Conservation (phyloP, 768 basidiomycete genomes). For the Auricularia sp. region DNA sequence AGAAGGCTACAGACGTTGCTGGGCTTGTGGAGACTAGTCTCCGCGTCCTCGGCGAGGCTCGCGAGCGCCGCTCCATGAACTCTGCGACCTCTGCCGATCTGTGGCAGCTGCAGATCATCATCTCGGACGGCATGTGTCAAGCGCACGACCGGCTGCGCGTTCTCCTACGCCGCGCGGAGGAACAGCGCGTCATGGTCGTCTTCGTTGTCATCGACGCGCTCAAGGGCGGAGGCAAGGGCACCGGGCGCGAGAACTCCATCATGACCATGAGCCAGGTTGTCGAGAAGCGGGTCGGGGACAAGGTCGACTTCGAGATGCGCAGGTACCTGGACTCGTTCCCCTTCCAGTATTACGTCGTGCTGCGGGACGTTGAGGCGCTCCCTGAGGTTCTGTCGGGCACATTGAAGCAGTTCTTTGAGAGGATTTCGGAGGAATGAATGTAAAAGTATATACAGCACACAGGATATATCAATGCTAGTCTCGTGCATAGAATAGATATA, state of each 20-base stretch:
- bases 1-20: conserved; percentile 80
- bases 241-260: conserved; percentile 57
- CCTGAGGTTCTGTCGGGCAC: conserved; percentile 85
- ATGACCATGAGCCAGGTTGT: conserved; percentile 87
- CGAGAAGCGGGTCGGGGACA: conserved; percentile 70
- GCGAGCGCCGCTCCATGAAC: conserved; percentile 48
- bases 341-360: conserved; percentile 94
- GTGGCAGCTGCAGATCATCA: conserved; percentile 97
- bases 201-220: conserved; percentile 78
- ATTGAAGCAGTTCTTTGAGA: conserved; percentile 85
- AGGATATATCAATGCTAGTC: neutral
- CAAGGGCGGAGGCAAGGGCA: conserved; percentile 7
- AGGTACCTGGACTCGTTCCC: conserved; percentile 95
- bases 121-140: conserved; percentile 98
- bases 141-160: conserved; percentile 81
- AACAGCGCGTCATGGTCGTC: conserved; percentile 88
- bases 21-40: conserved; percentile 74
- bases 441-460: neutral
- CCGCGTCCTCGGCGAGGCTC: conserved; percentile 60
- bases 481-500: too few species aligned
- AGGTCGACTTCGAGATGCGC: conserved; percentile 78
- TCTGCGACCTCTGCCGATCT: conserved; percentile 68
- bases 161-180: conserved; percentile 73
- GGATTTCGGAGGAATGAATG: conserved; percentile 54
- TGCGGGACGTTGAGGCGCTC: conserved; percentile 81